Conservation (phyloP, 768 basidiomycete species). For the Rhodotorula babjevae region DNA sequence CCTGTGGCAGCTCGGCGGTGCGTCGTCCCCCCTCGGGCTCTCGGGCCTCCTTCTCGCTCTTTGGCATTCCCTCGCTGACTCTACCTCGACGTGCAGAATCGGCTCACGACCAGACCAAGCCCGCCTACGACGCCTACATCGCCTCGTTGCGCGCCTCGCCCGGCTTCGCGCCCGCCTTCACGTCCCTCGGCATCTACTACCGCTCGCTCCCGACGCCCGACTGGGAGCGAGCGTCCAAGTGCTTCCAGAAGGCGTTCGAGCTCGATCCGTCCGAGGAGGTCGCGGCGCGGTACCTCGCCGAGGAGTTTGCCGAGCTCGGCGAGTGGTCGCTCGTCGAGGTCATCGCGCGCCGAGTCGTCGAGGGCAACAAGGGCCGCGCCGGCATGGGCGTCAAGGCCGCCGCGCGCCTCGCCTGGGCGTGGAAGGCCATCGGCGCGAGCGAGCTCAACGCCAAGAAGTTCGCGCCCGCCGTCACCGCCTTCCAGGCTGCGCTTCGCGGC, state of each 20-base stretch:
- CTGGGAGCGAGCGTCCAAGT: constrained; percentile 78
- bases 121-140: constrained; percentile 75
- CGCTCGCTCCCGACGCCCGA: constrained; percentile 69
- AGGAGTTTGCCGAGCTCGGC: constrained; percentile 82
- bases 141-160: constrained; percentile 67
- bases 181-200: constrained; percentile 88
- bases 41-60: too few species aligned
- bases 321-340: constrained; percentile 96
- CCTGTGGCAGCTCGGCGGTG: constrained; percentile 68
- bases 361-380: constrained; percentile 78
- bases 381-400: constrained; percentile 55
- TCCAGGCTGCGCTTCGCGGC: constrained; percentile 41
- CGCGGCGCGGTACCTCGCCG: constrained; percentile 76
- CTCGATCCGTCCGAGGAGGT: constrained; percentile 81
- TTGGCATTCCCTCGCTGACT: background rate
- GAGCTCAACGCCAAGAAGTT: constrained; percentile 55
- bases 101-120: constrained; percentile 55
- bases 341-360: constrained; percentile 85
- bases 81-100: constrained; percentile 12
- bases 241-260: constrained; percentile 97
- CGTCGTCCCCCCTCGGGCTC: constrained; percentile 39
- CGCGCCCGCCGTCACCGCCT: constrained; percentile 38
- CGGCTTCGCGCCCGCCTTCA: constrained; percentile 83
- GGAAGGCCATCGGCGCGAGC: constrained; percentile 90
- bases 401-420: constrained; percentile 89